phyloP scores from a whole-genome alignment of 106 monocot genomes.

The Gastrodia elata region DNA sequence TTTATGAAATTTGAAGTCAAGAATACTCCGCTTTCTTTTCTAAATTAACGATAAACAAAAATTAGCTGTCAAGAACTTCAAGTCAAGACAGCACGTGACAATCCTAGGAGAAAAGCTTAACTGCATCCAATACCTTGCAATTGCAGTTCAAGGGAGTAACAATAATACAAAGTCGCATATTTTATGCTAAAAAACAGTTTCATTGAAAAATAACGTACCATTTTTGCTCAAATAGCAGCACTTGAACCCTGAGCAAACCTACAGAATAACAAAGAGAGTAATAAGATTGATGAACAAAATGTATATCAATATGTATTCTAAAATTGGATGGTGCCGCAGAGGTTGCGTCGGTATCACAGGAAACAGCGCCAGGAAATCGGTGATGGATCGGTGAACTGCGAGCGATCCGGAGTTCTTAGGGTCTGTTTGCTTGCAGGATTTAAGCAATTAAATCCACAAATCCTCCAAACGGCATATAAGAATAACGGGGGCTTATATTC shows the following conservation, averaged over 20 bases:
- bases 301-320: background rate
- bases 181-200: background rate
- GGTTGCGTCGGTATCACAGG: no score
- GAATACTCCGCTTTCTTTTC: background rate
- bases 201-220: background rate
- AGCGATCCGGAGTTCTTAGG: no score
- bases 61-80: background rate
- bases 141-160: background rate
- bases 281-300: background rate
- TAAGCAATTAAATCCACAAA: no score
- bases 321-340: no score
- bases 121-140: background rate
- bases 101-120: background rate
- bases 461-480: no score
- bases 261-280: constrained; percentile 1
- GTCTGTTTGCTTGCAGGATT: no score
- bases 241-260: background rate
- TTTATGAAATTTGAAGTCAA: background rate
- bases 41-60: background rate
- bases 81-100: background rate
- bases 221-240: background rate
- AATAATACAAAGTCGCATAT: background rate
- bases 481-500: no score
- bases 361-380: no score
- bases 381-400: no score